phyloP scores from a whole-genome alignment of 202 grass and related monocot genomes.

The Miscanthus sacchariflorus region DNA sequence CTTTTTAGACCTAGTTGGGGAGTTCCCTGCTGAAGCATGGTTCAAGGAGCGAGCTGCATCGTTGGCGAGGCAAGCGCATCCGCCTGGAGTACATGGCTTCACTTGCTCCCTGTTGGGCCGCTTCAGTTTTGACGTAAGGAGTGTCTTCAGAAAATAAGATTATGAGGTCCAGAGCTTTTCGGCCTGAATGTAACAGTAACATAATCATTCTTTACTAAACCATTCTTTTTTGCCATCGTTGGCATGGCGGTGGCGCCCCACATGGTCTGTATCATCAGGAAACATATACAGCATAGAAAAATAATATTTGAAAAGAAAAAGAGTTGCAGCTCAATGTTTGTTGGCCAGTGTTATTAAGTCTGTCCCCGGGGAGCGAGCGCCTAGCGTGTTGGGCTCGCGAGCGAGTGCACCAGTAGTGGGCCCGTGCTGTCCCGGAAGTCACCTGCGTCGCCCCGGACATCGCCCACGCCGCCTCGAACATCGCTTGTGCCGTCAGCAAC shows the following conservation, averaged over 20 bases:
- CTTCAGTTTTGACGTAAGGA: constrained; percentile 40
- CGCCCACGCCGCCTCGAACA: too few species aligned
- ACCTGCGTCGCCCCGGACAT: too few species aligned
- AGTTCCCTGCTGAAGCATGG: background rate
- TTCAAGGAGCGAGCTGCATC: constrained; percentile 33
- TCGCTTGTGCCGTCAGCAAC: too few species aligned
- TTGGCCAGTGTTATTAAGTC: background rate
- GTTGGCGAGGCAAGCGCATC: background rate
- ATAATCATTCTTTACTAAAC: constrained; percentile 31
- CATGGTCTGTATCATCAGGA: constrained; percentile 16
- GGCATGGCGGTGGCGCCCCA: background rate
- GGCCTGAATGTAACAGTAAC: constrained; percentile 41
- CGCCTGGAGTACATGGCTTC: background rate
- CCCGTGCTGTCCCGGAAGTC: too few species aligned
- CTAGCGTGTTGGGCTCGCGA: too few species aligned
- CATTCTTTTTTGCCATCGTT: constrained; percentile 29
- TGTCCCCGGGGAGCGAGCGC: too few species aligned
- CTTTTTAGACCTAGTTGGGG: constrained; percentile 3
- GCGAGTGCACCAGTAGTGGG: too few species aligned
- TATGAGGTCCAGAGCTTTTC: constrained; percentile 20
- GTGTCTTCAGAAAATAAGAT: constrained; percentile 39
- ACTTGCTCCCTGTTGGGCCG: background rate
- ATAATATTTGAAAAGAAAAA: background rate
- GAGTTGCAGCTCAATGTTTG: background rate
- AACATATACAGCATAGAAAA: background rate